Conservation (phyloP, 2,329 filamentous ascomycete species). For the Microdochium trichocladiopsis region DNA sequence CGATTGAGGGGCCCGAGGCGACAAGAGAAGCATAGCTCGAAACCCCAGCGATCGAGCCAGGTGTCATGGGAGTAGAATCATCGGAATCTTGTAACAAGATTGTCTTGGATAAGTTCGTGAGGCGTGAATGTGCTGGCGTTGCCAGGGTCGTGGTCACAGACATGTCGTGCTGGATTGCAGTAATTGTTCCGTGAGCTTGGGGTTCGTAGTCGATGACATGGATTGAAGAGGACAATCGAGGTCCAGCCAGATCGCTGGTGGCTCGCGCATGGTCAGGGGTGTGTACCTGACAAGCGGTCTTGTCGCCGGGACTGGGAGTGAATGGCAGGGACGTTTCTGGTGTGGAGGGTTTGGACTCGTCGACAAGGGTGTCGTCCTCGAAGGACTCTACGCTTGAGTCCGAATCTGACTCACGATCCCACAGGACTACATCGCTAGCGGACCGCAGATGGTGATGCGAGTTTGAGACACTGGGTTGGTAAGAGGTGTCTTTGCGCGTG, state of each 20-base stretch:
- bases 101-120: not conserved
- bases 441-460: not conserved
- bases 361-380: not conserved
- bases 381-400: not conserved
- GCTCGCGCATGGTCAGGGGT: not conserved
- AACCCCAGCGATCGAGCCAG: not conserved
- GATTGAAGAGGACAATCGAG: not conserved
- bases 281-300: not conserved
- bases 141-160: no score
- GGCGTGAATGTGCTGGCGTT: no score
- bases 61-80: not conserved
- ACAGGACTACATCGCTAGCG: not conserved
- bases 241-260: not conserved
- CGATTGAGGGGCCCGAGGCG: not conserved
- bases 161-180: not conserved
- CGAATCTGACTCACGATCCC: not conserved
- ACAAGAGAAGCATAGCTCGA: not conserved
- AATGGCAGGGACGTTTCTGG: not conserved
- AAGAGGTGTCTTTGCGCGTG: not conserved
- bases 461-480: no score
- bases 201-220: not conserved
- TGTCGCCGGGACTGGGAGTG: not conserved
- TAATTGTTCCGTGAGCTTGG: not conserved
- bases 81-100: not conserved
- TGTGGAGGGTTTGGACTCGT: not conserved